phyloP scores from a whole-genome alignment of 73 alveolate species.

The Durusdinium trenchii region DNA sequence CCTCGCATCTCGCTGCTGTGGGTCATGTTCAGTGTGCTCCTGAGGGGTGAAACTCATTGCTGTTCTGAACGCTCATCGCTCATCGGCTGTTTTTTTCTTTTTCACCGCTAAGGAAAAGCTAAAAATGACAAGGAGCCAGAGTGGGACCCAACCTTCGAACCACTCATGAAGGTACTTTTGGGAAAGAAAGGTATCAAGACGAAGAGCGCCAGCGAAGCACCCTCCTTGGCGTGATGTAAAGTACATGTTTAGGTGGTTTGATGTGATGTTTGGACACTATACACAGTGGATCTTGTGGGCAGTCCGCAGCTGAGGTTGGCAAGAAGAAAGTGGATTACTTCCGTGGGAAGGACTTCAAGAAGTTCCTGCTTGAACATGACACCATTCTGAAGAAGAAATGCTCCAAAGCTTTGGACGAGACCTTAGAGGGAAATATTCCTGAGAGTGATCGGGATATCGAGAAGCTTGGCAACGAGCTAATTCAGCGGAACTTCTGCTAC shows the following conservation, averaged over 20 bases:
- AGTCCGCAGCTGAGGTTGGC: conserved; percentile 83
- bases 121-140: conserved; percentile 90
- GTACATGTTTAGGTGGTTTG: background rate
- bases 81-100: no score
- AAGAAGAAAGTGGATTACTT: conserved; percentile 90
- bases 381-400: conserved; percentile 67
- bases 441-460: conserved; percentile 57
- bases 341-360: conserved; percentile 95
- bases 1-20: background rate
- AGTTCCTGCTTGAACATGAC: conserved; percentile 84
- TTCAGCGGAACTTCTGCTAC: conserved; percentile 75
- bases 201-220: conserved; percentile 87
- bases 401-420: conserved; percentile 87
- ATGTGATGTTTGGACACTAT: no score
- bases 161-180: conserved; percentile 77
- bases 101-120: background rate
- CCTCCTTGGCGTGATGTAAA: background rate
- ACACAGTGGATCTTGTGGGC: no score
- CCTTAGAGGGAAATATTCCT: conserved; percentile 63
- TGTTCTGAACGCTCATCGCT: no score
- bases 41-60: no score
- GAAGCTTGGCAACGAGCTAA: conserved; percentile 79
- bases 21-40: conserved; percentile 49
- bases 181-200: conserved; percentile 95
- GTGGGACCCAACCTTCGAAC: conserved; percentile 94